Conservation (phyloP, 768 basidiomycete species). For the Cantharellus cinnabarinus region DNA sequence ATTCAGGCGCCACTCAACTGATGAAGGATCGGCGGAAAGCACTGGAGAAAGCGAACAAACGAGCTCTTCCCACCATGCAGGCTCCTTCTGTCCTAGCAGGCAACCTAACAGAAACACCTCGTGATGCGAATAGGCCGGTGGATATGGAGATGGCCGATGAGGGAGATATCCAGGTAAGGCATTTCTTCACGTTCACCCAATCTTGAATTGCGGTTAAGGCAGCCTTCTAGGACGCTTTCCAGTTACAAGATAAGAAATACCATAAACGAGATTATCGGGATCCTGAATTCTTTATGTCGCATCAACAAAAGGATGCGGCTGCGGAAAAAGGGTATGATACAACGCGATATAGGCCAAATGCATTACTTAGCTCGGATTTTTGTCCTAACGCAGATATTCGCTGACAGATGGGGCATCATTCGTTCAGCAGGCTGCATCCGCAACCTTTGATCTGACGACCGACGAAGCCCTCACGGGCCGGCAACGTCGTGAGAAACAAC, state of each 20-base stretch:
- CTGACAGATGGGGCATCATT: conserved; percentile 74
- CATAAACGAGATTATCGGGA: conserved; percentile 41
- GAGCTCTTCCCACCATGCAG: neutral
- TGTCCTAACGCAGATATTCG: conserved; percentile 42
- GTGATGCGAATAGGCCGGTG: neutral
- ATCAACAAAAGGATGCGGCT: conserved; percentile 69
- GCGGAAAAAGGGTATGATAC: conserved; percentile 70
- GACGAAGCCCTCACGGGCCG: conserved; percentile 39
- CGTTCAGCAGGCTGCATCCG: conserved; percentile 57
- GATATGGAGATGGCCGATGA: conserved; percentile 40
- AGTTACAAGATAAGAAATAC: conserved; percentile 26
- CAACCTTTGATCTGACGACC: conserved; percentile 62
- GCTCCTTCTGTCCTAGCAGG: conserved; percentile 11
- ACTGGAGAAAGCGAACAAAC: conserved; percentile 33
- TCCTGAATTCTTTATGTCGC: conserved; percentile 76
- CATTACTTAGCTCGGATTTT: neutral
- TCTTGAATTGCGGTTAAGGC: neutral
- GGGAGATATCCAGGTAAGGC: conserved; percentile 47
- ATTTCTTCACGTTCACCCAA: neutral
- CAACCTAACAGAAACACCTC: conserved; percentile 4
- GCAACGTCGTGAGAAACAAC: conserved; percentile 37
- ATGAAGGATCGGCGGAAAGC: conserved; percentile 82
- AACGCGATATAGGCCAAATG: neutral
- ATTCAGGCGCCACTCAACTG: conserved; percentile 37
- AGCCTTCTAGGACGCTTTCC: conserved; percentile 40